Conservation (phyloP, 352 stramenopile genomes). For the Globisporangium carolinianum region DNA sequence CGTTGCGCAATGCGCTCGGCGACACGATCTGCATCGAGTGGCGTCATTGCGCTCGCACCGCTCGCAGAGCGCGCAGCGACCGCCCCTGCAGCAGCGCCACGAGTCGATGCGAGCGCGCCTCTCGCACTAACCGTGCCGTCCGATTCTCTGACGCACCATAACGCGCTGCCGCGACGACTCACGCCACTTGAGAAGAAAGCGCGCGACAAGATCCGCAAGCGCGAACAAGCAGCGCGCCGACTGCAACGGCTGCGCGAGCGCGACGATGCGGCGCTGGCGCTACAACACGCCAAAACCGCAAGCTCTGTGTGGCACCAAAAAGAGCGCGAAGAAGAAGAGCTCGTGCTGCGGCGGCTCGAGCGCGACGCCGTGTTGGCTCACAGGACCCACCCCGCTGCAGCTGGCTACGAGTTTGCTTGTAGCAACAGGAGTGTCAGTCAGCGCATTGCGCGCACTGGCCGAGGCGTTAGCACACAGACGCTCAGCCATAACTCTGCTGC, state of each 20-base stretch:
- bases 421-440: no score
- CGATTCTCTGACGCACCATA: no score
- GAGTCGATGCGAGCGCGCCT: no score
- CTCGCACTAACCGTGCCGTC: no score
- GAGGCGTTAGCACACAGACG: background rate
- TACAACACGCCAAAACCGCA: constrained; percentile 19
- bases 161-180: constrained; percentile 5
- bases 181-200: constrained; percentile 45
- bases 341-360: constrained; percentile 54
- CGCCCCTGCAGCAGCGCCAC: no score
- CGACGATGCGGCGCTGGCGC: constrained; percentile 18
- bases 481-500: background rate
- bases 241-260: constrained; percentile 27
- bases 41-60: no score
- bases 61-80: no score
- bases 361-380: constrained; percentile 52
- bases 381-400: constrained; percentile 35
- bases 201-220: constrained; percentile 39
- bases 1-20: no score
- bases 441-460: no score
- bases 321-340: constrained; percentile 52
- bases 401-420: constrained; percentile 42
- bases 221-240: constrained; percentile 36
- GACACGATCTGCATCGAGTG: no score
- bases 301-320: constrained; percentile 38